phyloP scores from a whole-genome alignment of 2,329 filamentous ascomycete species.

The Stachybotrys elegans region DNA sequence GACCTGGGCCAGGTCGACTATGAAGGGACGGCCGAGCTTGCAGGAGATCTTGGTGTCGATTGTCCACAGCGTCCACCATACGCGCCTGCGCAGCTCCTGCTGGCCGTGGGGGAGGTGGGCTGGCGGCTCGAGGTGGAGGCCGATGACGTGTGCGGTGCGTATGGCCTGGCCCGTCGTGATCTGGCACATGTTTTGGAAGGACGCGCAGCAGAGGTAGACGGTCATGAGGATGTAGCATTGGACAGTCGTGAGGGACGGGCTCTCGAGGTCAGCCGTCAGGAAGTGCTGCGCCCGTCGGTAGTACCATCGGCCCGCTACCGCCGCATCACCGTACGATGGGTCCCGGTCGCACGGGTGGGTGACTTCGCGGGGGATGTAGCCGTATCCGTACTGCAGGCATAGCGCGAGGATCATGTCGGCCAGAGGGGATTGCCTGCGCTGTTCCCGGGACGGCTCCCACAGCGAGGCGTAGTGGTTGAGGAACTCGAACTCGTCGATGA shows the following conservation, averaged over 20 bases:
- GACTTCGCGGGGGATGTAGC: slow-evolving; percentile 13
- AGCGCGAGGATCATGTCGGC: slow-evolving; percentile 48
- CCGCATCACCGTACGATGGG: slow-evolving; percentile 22
- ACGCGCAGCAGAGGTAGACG: slow-evolving; percentile 42
- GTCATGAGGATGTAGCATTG: slow-evolving; percentile 41
- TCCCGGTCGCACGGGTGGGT: slow-evolving; percentile 8
- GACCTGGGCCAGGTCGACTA: slow-evolving; percentile 24
- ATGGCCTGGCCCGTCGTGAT: slow-evolving; percentile 32
- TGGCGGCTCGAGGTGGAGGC: slow-evolving; percentile 42
- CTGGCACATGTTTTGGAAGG: slow-evolving; percentile 43
- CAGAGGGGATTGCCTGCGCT: slow-evolving; percentile 39
- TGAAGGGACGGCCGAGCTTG: slow-evolving; percentile 41
- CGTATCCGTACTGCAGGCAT: slow-evolving; percentile 44
- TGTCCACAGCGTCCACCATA: slow-evolving; percentile 48
- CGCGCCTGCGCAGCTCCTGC: slow-evolving; percentile 39
- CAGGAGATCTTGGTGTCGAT: slow-evolving; percentile 42
- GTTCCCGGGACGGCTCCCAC: slow-evolving; percentile 9
- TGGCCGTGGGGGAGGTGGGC: slow-evolving; percentile 22
- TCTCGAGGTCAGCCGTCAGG: slow-evolving; percentile 35
- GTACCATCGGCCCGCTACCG: slow-evolving; percentile 35
- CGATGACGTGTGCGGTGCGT: slow-evolving; percentile 40
- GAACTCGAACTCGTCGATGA: slow-evolving; percentile 21
- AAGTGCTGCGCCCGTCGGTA: slow-evolving; percentile 40
- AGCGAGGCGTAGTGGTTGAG: slow-evolving; percentile 17
- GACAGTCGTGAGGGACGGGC: slow-evolving; percentile 36